These are phyloP conservation scores for Botrytis deweyae DNA, from an alignment of 2,329 filamentous ascomycete genomes.

Conservation along the genomic window DNA sequence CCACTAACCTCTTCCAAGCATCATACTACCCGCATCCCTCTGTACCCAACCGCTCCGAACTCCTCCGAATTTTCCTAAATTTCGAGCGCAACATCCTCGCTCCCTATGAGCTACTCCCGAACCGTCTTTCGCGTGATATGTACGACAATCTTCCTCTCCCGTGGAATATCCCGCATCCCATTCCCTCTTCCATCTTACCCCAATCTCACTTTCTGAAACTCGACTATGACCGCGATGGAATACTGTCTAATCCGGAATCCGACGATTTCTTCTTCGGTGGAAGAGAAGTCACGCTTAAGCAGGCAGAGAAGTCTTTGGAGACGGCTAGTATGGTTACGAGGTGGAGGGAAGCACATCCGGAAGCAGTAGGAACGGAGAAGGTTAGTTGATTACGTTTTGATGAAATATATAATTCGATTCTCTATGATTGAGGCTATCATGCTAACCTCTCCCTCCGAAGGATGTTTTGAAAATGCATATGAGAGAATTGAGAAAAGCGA, in stretches of 20 bases:
- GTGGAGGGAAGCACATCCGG: conserved; percentile 43
- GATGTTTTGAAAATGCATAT: conserved; percentile 21
- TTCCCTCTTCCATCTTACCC: conserved; percentile 37
- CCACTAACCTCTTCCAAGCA: neutral
- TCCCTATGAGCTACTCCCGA: conserved; percentile 43
- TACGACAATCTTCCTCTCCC: conserved; percentile 47
- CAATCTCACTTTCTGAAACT: conserved; percentile 39
- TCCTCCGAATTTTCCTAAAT: conserved; percentile 42
- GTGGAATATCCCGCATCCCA: conserved; percentile 42
- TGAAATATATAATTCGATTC: neutral
- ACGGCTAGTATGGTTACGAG: conserved; percentile 44
- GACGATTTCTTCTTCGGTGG: conserved; percentile 35
- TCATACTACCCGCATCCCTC: conserved; percentile 35
- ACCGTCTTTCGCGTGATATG: conserved; percentile 40
- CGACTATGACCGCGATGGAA: conserved; percentile 42
- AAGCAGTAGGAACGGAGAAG: conserved; percentile 40
- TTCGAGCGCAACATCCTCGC: conserved; percentile 42
- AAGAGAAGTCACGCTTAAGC: conserved; percentile 24
- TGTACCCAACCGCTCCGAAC: conserved; percentile 41
- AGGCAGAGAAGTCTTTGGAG: conserved; percentile 33
- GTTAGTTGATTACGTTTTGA: neutral
- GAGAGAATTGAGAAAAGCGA: conserved; percentile 24
- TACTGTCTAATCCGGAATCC: conserved; percentile 32
- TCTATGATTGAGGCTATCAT: neutral
- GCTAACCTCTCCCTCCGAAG: neutral